Evolutionary conservation across 1,284 basidiomycete genomes (phyloP).

Genomic region (Chalciporus piperatoides): DNA sequence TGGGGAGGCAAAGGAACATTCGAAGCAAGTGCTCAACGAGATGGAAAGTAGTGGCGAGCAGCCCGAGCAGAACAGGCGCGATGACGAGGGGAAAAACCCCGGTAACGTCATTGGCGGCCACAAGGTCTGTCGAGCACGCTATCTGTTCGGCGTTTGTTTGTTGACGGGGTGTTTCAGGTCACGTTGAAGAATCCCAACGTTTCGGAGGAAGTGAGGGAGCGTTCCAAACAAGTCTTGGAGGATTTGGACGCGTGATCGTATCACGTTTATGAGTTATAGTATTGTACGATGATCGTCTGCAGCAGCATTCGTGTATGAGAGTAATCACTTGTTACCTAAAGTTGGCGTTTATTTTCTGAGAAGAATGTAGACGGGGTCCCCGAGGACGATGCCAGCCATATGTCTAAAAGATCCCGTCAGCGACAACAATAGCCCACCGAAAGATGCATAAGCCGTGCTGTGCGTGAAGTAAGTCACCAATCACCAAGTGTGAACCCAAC

Average conservation of each 20-base stretch:
- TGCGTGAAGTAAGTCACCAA: constrained; percentile 10
- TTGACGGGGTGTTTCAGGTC: constrained; percentile 19
- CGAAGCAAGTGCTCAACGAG: constrained; percentile 42
- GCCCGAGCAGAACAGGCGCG: constrained; percentile 14
- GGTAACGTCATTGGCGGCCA: constrained; percentile 28
- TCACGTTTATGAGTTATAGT: not conserved
- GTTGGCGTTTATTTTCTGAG: constrained; percentile 62
- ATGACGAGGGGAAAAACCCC: constrained; percentile 14
- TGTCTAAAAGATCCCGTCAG: constrained; percentile 92
- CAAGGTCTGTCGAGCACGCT: constrained; percentile 21
- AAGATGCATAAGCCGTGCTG: constrained; percentile 93
- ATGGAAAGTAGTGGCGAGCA: constrained; percentile 28
- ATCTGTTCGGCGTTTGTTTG: not conserved
- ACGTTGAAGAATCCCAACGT: constrained; percentile 40
- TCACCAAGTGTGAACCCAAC: not conserved
- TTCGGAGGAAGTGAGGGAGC: constrained; percentile 41
- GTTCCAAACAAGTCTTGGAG: constrained; percentile 37
- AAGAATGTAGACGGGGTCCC: constrained; percentile 89
- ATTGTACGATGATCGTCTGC: constrained; percentile 11
- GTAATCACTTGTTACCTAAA: not conserved
- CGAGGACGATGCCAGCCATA: constrained; percentile 88
- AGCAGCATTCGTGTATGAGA: not conserved
- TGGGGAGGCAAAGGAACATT: constrained; percentile 48
- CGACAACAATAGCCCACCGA: constrained; percentile 96
- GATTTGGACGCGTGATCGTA: constrained; percentile 19